phyloP scores from a whole-genome alignment of 148 eudicot species.

The Diospyros lotus region DNA sequence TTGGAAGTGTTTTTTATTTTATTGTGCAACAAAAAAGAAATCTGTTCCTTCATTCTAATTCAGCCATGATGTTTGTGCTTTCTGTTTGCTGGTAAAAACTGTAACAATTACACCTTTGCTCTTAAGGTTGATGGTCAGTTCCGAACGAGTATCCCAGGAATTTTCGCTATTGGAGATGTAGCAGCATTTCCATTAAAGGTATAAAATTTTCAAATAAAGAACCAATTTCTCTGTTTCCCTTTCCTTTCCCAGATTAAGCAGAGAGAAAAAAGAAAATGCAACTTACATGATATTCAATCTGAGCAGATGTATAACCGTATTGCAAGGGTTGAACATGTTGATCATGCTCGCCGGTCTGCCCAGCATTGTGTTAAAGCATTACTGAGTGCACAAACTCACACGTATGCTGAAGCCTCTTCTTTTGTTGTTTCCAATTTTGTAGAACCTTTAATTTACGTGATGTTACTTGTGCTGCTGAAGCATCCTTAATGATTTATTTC shows the following conservation, averaged over 20 bases:
- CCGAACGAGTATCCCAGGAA: slow-evolving; percentile 31
- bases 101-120: not conserved
- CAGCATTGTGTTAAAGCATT: slow-evolving; percentile 81
- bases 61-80: too few species aligned
- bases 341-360: slow-evolving; percentile 96
- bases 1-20: too few species aligned
- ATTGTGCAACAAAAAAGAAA: not conserved
- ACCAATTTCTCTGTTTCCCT: not conserved
- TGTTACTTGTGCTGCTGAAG: slow-evolving; percentile 2
- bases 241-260: not conserved
- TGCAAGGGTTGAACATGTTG: slow-evolving; percentile 94
- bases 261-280: not conserved
- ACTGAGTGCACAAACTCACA: slow-evolving; percentile 62
- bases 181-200: slow-evolving; percentile 59
- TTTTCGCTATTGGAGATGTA: not conserved
- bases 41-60: not conserved
- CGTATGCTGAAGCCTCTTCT: slow-evolving; percentile 33
- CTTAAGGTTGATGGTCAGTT: slow-evolving; percentile 95
- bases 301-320: slow-evolving; percentile 79
- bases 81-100: not conserved
- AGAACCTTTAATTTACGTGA: not conserved
- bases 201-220: slow-evolving; percentile 3
- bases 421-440: not conserved
- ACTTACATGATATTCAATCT: slow-evolving; percentile 15
- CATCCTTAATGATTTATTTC: slow-evolving; percentile 7